These are phyloP conservation scores for Ampelomyces quisqualis DNA, from an alignment of 2,329 filamentous ascomycete genomes.

Conservation along the genomic window DNA sequence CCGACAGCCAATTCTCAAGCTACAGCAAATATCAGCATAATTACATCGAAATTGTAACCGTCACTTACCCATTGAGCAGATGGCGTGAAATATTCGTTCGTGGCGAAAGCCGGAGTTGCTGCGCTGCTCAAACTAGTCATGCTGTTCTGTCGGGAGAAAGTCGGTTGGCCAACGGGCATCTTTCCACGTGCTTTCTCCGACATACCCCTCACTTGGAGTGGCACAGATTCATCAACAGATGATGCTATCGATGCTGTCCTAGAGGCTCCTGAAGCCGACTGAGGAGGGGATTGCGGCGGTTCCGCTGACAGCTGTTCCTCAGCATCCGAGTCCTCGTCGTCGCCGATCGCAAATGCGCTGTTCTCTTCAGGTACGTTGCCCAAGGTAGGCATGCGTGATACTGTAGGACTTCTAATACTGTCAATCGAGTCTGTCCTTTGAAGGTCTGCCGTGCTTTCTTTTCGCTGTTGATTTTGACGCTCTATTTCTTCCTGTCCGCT, in stretches of 20 bases:
- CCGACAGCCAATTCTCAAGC: conserved; percentile 93
- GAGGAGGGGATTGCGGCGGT: conserved; percentile 30
- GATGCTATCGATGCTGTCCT: conserved; percentile 69
- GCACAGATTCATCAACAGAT: conserved; percentile 74
- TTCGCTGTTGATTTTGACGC: conserved; percentile 70
- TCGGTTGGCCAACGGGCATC: conserved; percentile 79
- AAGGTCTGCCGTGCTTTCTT: conserved; percentile 50
- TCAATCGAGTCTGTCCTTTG: conserved; percentile 64
- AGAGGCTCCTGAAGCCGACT: conserved; percentile 45
- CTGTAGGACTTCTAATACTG: conserved; percentile 64
- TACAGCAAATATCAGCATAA: conserved; percentile 34
- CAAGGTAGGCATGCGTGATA: conserved; percentile 57
- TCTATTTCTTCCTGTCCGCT: conserved; percentile 91
- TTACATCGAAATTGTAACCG: background rate
- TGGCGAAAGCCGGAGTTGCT: conserved; percentile 58
- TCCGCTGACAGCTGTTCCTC: conserved; percentile 54
- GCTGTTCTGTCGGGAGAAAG: conserved; percentile 88
- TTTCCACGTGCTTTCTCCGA: conserved; percentile 97
- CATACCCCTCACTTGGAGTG: conserved; percentile 83
- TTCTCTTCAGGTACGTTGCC: conserved; percentile 76
- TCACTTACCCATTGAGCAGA: conserved; percentile 71
- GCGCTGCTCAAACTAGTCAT: conserved; percentile 74
- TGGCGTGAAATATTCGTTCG: conserved; percentile 69
- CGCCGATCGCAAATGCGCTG: conserved; percentile 82
- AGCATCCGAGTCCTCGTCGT: conserved; percentile 66